phyloP scores from a whole-genome alignment of 2,329 filamentous ascomycete species.

The Colletotrichum sp. region DNA sequence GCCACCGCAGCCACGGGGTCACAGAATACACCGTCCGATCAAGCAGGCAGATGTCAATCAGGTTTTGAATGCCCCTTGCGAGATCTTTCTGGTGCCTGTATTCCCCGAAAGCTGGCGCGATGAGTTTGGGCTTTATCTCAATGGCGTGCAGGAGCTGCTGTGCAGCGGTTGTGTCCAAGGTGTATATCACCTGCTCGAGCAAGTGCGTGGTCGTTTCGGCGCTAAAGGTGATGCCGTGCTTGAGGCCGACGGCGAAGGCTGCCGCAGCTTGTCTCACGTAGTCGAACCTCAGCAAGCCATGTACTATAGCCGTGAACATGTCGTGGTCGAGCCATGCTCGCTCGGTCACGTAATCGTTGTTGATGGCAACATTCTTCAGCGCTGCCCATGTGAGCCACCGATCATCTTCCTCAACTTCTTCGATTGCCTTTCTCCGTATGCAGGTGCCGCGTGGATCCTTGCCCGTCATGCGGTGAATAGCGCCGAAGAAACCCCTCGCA shows the following conservation, averaged over 20 bases:
- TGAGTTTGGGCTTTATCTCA: neutral
- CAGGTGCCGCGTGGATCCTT: conserved; percentile 44
- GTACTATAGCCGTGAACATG: conserved; percentile 51
- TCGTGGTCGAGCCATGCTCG: conserved; percentile 41
- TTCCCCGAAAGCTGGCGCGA: neutral
- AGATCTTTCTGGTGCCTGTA: neutral
- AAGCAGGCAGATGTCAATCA: conserved; percentile 6
- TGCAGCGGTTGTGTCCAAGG: neutral
- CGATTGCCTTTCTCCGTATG: conserved; percentile 37
- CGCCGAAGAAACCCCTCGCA: conserved; percentile 45
- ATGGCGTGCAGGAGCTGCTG: neutral
- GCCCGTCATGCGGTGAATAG: conserved; percentile 51
- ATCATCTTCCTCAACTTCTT: conserved; percentile 31
- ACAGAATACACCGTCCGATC: neutral
- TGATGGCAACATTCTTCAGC: conserved; percentile 26
- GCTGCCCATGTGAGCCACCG: conserved; percentile 33
- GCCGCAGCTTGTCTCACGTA: conserved; percentile 48
- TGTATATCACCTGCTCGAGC: conserved; percentile 44
- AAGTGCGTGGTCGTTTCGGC: conserved; percentile 38
- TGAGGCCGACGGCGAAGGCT: conserved; percentile 45
- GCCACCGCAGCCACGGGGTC: neutral
- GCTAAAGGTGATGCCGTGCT: conserved; percentile 36
- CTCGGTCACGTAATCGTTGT: conserved; percentile 42
- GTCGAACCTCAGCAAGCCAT: conserved; percentile 53
- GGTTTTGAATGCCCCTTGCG: neutral